phyloP scores from a whole-genome alignment of 1,139 yeast species.

The Candida neerlandica region DNA sequence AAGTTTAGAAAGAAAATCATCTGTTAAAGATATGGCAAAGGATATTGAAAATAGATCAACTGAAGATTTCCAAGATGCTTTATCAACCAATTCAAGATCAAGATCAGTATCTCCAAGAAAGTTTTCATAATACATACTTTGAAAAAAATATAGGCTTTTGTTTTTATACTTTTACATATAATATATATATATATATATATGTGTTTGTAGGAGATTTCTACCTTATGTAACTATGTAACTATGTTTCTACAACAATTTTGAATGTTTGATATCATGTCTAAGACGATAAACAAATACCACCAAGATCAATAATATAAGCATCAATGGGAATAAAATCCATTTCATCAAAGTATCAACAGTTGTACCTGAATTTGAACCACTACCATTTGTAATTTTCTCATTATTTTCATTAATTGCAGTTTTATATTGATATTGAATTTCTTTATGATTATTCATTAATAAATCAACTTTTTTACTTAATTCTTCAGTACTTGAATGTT shows the following conservation, averaged over 20 bases:
- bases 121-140: not conserved
- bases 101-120: constrained; percentile 9
- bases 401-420: constrained; percentile 14
- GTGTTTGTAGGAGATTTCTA: not conserved
- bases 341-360: constrained; percentile 26
- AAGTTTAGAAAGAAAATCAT: constrained; percentile 33
- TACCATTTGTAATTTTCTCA: not conserved
- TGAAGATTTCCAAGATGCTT: constrained; percentile 9
- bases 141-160: not conserved
- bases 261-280: constrained; percentile 57
- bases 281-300: constrained; percentile 47
- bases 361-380: no score
- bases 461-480: constrained; percentile 43
- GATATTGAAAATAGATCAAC: constrained; percentile 26
- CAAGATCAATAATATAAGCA: constrained; percentile 39
- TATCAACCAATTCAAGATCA: not conserved
- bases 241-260: constrained; percentile 45
- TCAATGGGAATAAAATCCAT: constrained; percentile 47
- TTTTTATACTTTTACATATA: not conserved
- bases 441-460: constrained; percentile 46
- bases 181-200: not conserved
- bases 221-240: not conserved
- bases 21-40: constrained; percentile 38
- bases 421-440: constrained; percentile 35
- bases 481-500: constrained; percentile 39